These are phyloP conservation scores for Ophiostoma sp. DNA, from an alignment of 2,329 filamentous ascomycete species.

Conservation along the genomic window DNA sequence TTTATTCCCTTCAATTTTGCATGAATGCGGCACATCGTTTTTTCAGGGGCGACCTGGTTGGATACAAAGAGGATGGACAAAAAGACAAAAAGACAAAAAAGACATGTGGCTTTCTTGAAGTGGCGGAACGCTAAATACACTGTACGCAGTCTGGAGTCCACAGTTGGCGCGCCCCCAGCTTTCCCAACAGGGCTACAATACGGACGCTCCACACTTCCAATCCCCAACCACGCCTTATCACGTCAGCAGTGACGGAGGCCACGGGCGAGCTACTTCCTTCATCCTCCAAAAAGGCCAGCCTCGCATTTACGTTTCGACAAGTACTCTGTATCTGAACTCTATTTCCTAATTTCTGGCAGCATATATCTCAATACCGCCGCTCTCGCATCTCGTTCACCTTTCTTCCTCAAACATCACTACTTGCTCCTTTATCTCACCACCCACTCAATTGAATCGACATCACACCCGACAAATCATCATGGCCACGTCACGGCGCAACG, in stretches of 20 bases:
- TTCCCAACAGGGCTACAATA: not conserved
- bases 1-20: not conserved
- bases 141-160: not conserved
- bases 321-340: not conserved
- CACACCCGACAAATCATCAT: not conserved
- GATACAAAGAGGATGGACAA: not conserved
- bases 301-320: slow-evolving; percentile 12
- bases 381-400: not conserved
- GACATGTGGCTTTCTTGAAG: slow-evolving; percentile 12
- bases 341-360: too few species aligned
- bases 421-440: not conserved
- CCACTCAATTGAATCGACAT: not conserved
- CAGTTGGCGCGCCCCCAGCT: not conserved
- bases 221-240: slow-evolving; percentile 11
- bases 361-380: too few species aligned
- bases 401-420: not conserved
- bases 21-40: slow-evolving; percentile 6
- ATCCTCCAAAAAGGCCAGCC: slow-evolving; percentile 15
- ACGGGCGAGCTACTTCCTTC: not conserved
- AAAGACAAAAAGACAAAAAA: not conserved
- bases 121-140: not conserved
- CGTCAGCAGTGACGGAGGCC: slow-evolving; percentile 10
- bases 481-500: slow-evolving; percentile 46
- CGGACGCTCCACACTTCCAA: not conserved
- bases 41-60: not conserved